phyloP scores from a whole-genome alignment of 495 filamentous ascomycete species.

The Tuber microsphaerosporum region DNA sequence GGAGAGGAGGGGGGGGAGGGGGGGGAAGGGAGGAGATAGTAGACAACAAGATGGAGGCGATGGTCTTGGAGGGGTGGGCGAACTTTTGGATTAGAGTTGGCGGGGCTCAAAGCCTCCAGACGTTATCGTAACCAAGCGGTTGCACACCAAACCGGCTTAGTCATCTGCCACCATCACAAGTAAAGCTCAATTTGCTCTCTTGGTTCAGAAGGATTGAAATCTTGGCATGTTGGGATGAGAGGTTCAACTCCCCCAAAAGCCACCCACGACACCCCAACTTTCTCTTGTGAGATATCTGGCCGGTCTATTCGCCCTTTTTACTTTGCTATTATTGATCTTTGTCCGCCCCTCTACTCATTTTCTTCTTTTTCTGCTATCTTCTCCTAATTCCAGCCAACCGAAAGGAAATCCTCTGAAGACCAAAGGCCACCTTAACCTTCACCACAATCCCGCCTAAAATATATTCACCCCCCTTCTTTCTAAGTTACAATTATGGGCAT shows the following conservation, averaged over 20 bases:
- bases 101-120: neutral
- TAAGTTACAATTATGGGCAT: constrained; percentile 26
- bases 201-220: neutral
- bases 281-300: neutral
- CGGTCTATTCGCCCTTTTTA: neutral
- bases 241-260: neutral
- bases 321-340: neutral
- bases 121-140: neutral
- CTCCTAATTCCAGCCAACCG: neutral
- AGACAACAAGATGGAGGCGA: neutral
- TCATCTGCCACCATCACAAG: neutral
- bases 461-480: neutral
- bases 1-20: neutral
- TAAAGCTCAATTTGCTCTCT: neutral
- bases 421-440: constrained; percentile 6
- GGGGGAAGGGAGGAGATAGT: neutral
- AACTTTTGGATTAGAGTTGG: neutral
- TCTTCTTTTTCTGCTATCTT: neutral
- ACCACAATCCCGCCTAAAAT: neutral
- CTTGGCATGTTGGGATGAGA: neutral
- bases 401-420: neutral
- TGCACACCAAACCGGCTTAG: neutral
- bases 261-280: neutral
- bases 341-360: neutral
- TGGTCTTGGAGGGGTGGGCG: neutral